Percentiles rank a stretch among this genome's conserved stretches.
phyloP scores from a whole-genome alignment of 805 yeast species.

The Cyberlindnera amylophila region DNA sequence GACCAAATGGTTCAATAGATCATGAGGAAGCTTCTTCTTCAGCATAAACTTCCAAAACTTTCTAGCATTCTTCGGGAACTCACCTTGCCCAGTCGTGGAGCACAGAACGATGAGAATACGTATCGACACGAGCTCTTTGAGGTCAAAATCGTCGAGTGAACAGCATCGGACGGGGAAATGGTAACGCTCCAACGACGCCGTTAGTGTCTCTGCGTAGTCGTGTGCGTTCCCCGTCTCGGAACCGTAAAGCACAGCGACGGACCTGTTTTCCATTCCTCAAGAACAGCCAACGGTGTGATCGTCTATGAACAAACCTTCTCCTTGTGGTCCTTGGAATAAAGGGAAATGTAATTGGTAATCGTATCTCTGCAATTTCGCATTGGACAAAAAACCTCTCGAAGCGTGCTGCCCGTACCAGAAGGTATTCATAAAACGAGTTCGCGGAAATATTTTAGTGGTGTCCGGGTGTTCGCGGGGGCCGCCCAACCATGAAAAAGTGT shows the following conservation, averaged over 20 bases:
- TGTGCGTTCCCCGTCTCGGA: constrained; percentile 92
- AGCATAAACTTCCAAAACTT: constrained; percentile 74
- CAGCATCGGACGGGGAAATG: constrained; percentile 46
- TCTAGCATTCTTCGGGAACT: constrained; percentile 72
- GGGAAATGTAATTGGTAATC: constrained; percentile 2
- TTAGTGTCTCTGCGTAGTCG: constrained; percentile 70
- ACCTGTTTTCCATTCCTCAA: constrained; percentile 19
- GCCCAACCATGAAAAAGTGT: too few species aligned
- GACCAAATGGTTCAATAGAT: constrained; percentile 55
- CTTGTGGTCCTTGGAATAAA: too few species aligned
- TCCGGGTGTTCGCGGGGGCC: constrained; percentile 4
- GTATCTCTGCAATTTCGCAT: constrained; percentile 11
- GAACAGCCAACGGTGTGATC: too few species aligned
- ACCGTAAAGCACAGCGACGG: constrained; percentile 71
- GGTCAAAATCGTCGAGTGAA: constrained; percentile 57
- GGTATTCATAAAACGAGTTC: too few species aligned
- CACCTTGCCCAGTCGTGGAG: constrained; percentile 96
- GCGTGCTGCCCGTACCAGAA: background rate
- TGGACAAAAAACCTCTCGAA: background rate
- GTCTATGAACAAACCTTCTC: too few species aligned
- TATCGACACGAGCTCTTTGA: constrained; percentile 49
- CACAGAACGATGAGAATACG: constrained; percentile 54
- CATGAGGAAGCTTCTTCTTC: constrained; percentile 57
- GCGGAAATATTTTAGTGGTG: constrained; percentile 1
- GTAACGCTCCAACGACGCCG: constrained; percentile 50